Percentiles rank a stretch among this genome's conserved stretches.
phyloP scores from a whole-genome alignment of 164 flowering plant genomes.

The Tetracentron sinense region DNA sequence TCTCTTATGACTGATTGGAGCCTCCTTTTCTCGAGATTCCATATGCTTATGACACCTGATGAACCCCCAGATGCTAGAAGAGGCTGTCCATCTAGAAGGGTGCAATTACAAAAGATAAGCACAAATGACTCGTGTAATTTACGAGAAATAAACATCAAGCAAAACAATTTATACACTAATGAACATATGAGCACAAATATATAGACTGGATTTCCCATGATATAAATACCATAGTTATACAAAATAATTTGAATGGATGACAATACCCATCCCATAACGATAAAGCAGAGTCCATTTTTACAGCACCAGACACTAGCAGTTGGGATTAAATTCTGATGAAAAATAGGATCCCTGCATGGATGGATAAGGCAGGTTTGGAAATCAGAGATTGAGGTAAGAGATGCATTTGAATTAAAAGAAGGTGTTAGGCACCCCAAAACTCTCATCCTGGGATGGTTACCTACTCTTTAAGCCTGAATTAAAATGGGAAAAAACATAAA shows the following conservation, averaged over 20 bases:
- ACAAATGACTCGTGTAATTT: neutral
- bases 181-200: neutral
- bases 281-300: neutral
- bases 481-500: no score
- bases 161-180: neutral
- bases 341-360: no score
- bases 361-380: no score
- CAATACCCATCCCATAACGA: neutral
- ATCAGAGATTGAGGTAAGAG: no score
- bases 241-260: no score
- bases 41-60: conserved; percentile 91
- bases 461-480: no score
- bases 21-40: conserved; percentile 96
- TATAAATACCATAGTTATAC: neutral
- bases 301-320: no score
- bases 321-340: no score
- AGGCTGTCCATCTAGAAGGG: conserved; percentile 77
- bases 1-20: conserved; percentile 82
- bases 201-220: neutral
- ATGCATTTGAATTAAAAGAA: no score
- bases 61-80: conserved; percentile 97
- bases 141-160: neutral
- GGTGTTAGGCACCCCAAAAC: no score
- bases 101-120: conserved; percentile 5
- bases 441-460: no score